Base-by-base conservation (phyloP, 495 filamentous ascomycete genomes). In the Beverwykella pulmonaria region DNA sequence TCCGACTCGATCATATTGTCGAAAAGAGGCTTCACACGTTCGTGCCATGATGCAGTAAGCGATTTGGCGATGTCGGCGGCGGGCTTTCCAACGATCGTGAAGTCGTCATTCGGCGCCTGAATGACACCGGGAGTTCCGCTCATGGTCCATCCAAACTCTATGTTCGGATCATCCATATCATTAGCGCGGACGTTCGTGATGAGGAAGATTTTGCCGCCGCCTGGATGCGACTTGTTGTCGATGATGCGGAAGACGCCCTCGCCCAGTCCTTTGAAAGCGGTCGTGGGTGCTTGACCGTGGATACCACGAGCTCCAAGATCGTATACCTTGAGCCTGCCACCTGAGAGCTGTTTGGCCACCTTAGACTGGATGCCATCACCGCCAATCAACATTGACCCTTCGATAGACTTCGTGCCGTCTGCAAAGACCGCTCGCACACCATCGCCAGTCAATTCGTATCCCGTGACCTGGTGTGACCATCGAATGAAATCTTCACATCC, bases 91-190 rank as follows among this genome's bases (percentile, higher is more conserved):
- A 83, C 75, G 20, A 83, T 79, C 8, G 78, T 70, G 64, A 80
- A 81, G 69, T 86, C 75, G 39, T 85, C 77, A 61, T 83, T 83
- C 0, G 82, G 82, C 0, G 77, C 65, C 2, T 70, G 56, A 55
- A 86, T 82, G 7, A 82, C 79, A 4, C 82, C 82, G 7, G 83
- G 81, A 54, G 76, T 71, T n/a, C 73, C 82, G 2, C 73, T 77
- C 81, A 86, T 78, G 0, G 82, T 86, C 82, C 82, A 86, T 2
- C 83, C 83, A 65, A 85, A 85, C 26, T 80, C 1, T 14, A 84
- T 57, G 23, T 75, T 71, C 0, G 82, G 82, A 65, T 86, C 77
- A 56, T 84, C 78, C 82, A 83, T 82, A 6, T 85, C 82, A 6
- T 74, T 76, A n/a, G 82, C 65, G 12, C 83, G 76, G 2, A 86